Base-by-base conservation (phyloP, 257 asterid species). In the Jasminum sambac region DNA sequence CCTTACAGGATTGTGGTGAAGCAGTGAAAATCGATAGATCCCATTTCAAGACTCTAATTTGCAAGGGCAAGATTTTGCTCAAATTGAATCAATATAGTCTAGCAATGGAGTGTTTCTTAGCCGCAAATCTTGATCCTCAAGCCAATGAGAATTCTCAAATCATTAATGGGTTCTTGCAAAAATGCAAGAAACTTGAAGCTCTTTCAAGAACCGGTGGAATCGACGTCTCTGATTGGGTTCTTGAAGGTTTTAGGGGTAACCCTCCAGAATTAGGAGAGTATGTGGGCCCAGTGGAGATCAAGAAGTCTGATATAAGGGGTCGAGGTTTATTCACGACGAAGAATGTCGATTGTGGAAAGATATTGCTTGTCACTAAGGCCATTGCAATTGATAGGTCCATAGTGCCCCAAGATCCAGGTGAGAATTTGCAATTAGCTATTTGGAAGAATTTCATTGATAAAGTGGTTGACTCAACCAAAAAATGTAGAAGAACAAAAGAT, bases 361-460 rank as follows among this genome's bases (percentile, higher is more conserved):
- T 90, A 68, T 36, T 90, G 71, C 30, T 90, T 36, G 91, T 85
- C 46, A 90, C 90, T 17, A 85, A 79, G 70, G 97, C 94, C 11
- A 72, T 87, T 64, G 94, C 96, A 0, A 84, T 82, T 40, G 96
- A 86, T 67, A 78, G 98, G 72, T 95, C 90, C 11, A 88, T 92
- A 76, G 75, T 87, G 77, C 84, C 95, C 36, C 85, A 78, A 72
- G 89, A 76, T 77, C 78, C 78, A 0, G 84, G 68, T 17, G 90
- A 87, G 34, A 79, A 78, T 72, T 87, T 85, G 0, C 95, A 88
- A 11, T 71, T 92, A 11, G 89, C 77, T 58, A 81, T 90, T 77
- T 92, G 98, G 97, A 92, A 87, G 90, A 85, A 74, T 74, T 90
- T 92, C 43, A 71, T 90, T 42, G 90, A 90, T 55, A 83, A 82